Evolutionary conservation across 805 yeast genomes (phyloP).

Genomic region (Kodamaea kaohsiungensis): DNA sequence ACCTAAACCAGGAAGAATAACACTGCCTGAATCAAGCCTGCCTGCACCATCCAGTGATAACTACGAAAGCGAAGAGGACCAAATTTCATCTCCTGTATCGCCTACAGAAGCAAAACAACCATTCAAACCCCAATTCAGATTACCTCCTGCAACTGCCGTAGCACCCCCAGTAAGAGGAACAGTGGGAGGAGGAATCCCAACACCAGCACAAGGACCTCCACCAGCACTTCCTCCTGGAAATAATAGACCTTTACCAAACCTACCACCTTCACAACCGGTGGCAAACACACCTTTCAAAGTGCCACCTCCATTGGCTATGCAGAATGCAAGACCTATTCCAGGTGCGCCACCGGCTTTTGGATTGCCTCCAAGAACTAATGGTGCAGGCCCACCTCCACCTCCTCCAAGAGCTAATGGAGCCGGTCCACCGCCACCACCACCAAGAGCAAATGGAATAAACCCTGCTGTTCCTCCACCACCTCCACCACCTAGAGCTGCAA

Average conservation of each 20-base stretch:
- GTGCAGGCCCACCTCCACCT: slow-evolving; percentile 31
- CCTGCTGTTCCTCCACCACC: slow-evolving; percentile 18
- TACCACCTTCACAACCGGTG: slow-evolving; percentile 4
- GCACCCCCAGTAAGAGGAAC: slow-evolving; percentile 30
- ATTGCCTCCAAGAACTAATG: slow-evolving; percentile 19
- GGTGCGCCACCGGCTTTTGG: slow-evolving; percentile 18
- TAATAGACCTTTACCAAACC: slow-evolving; percentile 12
- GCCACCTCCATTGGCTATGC: slow-evolving; percentile 13
- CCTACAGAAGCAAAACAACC: slow-evolving; percentile 14
- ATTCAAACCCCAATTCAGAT: slow-evolving; percentile 30
- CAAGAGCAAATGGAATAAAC: slow-evolving; percentile 19
- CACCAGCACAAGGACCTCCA: slow-evolving; percentile 15
- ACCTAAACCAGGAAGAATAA: slow-evolving; percentile 12
- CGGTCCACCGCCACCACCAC: slow-evolving; percentile 30
- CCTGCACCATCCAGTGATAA: slow-evolving; percentile 2
- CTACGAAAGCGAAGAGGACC: background rate
- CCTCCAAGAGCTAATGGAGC: slow-evolving; percentile 27
- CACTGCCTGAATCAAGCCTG: slow-evolving; percentile 11
- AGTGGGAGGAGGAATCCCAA: slow-evolving; percentile 21
- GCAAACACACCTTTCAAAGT: background rate
- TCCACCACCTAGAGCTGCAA: too few species aligned
- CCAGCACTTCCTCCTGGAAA: slow-evolving; percentile 23
- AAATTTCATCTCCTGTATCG: slow-evolving; percentile 11
- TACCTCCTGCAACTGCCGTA: slow-evolving; percentile 35
- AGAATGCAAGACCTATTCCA: slow-evolving; percentile 14